A percentile compares a stretch with the other conserved stretches of the same genome.
Evolutionary conservation across 768 basidiomycete genomes (phyloP).

Genomic region (Mycena chlorophos): DNA sequence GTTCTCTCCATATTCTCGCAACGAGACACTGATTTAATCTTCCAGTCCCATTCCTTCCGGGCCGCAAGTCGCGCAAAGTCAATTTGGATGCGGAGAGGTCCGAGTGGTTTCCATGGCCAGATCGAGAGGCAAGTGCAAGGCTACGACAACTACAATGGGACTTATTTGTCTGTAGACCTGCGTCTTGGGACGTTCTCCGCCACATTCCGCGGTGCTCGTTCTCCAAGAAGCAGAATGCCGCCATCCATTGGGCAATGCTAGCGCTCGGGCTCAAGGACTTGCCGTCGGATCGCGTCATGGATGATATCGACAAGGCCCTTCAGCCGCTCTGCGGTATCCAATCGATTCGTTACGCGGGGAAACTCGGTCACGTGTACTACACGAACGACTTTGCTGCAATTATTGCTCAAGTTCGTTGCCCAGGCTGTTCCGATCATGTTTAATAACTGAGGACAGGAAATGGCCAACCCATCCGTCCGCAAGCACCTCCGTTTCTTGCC

Average conservation of each 20-base stretch:
- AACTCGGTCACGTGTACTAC: constrained; percentile 24
- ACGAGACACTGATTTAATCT: neutral
- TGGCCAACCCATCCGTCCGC: constrained; percentile 37
- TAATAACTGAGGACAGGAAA: constrained; percentile 35
- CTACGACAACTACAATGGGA: neutral
- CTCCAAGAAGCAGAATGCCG: constrained; percentile 5
- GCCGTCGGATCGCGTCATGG: constrained; percentile 13
- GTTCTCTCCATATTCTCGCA: neutral
- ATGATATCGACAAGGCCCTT: constrained; percentile 18
- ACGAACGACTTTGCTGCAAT: constrained; percentile 22
- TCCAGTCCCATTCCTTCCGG: neutral
- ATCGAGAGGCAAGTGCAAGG: neutral
- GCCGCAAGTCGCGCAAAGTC: neutral
- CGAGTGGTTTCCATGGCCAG: neutral
- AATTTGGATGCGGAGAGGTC: neutral
- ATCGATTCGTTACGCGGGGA: constrained; percentile 22
- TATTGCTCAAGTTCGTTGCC: constrained; percentile 18
- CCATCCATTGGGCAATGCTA: constrained; percentile 19
- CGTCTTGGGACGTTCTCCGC: constrained; percentile 27
- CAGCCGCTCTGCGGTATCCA: constrained; percentile 23
- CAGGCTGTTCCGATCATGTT: neutral
- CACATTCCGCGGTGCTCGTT: constrained; percentile 30
- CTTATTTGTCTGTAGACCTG: neutral
- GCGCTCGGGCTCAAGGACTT: constrained; percentile 10
- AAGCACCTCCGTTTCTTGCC: constrained; percentile 33